Evolutionary conservation across 176 grass and related monocot genomes (phyloP).

Genomic region (Thinopyrum elongatum): DNA sequence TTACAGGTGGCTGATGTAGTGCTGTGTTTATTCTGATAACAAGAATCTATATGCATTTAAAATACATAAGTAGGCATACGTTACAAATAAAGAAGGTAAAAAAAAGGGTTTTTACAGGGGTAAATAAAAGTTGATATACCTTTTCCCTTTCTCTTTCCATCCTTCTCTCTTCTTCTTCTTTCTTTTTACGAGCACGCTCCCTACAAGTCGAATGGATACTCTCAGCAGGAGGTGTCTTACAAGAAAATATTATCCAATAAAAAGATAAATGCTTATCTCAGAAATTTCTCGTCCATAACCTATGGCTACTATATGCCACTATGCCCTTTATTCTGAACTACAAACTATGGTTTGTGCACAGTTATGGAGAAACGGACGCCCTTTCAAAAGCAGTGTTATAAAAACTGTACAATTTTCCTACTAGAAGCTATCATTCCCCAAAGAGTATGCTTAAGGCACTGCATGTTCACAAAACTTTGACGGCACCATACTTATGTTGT

Average conservation of each 20-base stretch:
- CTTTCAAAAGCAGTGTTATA: neutral
- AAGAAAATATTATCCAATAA: conserved; percentile 1
- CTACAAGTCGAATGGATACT: conserved; percentile 32
- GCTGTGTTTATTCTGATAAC: neutral
- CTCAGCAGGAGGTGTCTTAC: neutral
- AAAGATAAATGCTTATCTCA: neutral
- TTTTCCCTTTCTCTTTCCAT: conserved; percentile 98
- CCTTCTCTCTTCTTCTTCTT: conserved; percentile 98
- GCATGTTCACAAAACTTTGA: neutral
- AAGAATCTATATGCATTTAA: neutral
- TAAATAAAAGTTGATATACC: conserved; percentile 35
- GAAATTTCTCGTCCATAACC: neutral
- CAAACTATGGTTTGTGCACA: neutral
- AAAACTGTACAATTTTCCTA: neutral
- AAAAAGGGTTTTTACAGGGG: neutral
- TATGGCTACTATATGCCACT: neutral
- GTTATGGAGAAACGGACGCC: neutral
- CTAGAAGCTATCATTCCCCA: neutral
- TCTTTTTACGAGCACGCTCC: conserved; percentile 92
- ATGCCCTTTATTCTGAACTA: neutral
- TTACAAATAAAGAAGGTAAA: neutral
- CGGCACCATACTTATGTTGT: neutral
- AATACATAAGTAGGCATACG: neutral
- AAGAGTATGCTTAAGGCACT: neutral
- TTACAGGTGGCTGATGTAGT: neutral